Conservation (phyloP, 305 asterid genomes). For the Withania somnifera region DNA sequence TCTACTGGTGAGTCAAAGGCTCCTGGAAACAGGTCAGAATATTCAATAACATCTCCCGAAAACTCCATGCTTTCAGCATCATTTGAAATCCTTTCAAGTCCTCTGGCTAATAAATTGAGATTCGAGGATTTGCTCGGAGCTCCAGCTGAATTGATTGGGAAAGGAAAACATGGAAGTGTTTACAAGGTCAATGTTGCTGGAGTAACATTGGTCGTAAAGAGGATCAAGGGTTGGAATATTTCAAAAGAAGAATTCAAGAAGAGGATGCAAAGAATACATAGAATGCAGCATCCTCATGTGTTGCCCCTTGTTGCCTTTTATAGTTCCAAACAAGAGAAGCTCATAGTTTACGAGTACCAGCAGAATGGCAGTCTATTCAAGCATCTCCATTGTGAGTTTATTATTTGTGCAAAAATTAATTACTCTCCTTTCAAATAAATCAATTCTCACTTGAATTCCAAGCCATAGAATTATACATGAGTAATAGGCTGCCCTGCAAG, state of each 20-base stretch:
- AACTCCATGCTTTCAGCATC: slow-evolving; percentile 37
- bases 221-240: slow-evolving; percentile 58
- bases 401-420: not conserved
- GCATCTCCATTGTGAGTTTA: slow-evolving; percentile 46
- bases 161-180: slow-evolving; percentile 52
- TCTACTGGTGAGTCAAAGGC: slow-evolving; percentile 37
- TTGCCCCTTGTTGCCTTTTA: slow-evolving; percentile 56
- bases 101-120: slow-evolving; percentile 24
- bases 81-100: slow-evolving; percentile 38
- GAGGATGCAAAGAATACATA: slow-evolving; percentile 40
- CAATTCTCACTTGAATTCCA: not conserved
- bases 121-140: slow-evolving; percentile 66
- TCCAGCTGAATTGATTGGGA: slow-evolving; percentile 60
- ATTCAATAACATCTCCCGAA: slow-evolving; percentile 50
- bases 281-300: slow-evolving; percentile 41
- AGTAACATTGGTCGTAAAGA: slow-evolving; percentile 45
- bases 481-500: not conserved
- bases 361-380: slow-evolving; percentile 53
- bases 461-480: not conserved
- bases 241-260: slow-evolving; percentile 40
- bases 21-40: slow-evolving; percentile 47
- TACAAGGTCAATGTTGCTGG: slow-evolving; percentile 39
- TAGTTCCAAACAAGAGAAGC: slow-evolving; percentile 61
- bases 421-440: not conserved
- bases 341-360: slow-evolving; percentile 58